Evolutionary conservation across 2,329 filamentous ascomycete genomes (phyloP), one percentile per base, ranked within the genome.

Genomic region (Exophiala bonariae): DNA sequence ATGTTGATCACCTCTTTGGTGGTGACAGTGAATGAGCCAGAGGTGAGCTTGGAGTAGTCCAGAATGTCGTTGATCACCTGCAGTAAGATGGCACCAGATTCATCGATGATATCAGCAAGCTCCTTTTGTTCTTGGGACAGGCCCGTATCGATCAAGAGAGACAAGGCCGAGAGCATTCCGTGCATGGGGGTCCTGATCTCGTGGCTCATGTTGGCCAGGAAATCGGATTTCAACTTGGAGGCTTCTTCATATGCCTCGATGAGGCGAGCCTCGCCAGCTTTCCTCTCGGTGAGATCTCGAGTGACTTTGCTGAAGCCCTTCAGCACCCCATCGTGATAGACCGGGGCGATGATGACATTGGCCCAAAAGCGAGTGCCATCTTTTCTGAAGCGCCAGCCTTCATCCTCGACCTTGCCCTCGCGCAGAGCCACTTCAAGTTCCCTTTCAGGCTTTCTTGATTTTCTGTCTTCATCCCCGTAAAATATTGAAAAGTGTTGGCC

Each of bases 161-260:
- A 72, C 48, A 79, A 70, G n/a, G 80, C 80, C 13, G 79, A 74
- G 17, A 82, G 68, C 71, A 84, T 78, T 28, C 79, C 80, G 56
- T 83, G 80, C 75, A 85, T 82, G 0, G 81, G 81, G 0, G 81
- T 85, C 33, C 81, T 73, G 45, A 84, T 80, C 60, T 84, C 81
- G 57, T 85, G 81, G 39, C 74, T 78, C 76, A 84, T 83, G 59
- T 83, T 82, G 41, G 78, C 79, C 19, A 83, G 62, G 52, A 83
- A 84, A 22, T 81, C 78, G 3, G 74, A 79, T 61, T 83, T 83
- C 48, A 83, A 63, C 54, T 77, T 78, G n/a, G 78, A 76, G n/a
- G 79, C 76, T 61, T 83, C 80, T 57, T 83, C 80, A 53, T 78
- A 82, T 2, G 78, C 79, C 9, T 73, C 64, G 34, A 82, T 78